These are phyloP conservation scores for Ramaria sp. DNA, from an alignment of 768 basidiomycete genomes.

Conservation along the genomic window DNA sequence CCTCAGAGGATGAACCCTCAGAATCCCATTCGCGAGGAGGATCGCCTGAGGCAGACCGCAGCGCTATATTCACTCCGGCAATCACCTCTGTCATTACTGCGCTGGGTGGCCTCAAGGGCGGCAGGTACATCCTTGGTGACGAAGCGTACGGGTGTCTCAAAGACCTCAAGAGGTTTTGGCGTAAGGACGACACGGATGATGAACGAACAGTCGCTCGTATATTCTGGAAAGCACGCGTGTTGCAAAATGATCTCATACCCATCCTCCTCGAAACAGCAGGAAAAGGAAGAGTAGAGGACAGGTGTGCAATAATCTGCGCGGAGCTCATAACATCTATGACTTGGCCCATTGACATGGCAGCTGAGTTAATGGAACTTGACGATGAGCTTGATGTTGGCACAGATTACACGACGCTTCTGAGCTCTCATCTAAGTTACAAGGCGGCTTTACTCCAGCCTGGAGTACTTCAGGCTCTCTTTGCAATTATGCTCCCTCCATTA, in stretches of 20 bases:
- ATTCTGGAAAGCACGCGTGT: constrained; percentile 78
- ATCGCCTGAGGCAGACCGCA: constrained; percentile 4
- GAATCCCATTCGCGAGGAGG: neutral
- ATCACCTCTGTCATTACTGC: constrained; percentile 71
- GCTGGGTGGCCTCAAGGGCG: constrained; percentile 62
- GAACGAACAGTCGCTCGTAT: constrained; percentile 92
- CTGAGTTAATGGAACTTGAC: constrained; percentile 87
- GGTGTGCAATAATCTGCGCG: constrained; percentile 68
- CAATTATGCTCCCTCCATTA: constrained; percentile 67
- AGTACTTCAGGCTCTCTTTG: constrained; percentile 61
- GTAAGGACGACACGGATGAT: constrained; percentile 94
- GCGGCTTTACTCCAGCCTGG: constrained; percentile 58
- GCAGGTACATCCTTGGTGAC: constrained; percentile 67
- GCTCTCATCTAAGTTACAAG: constrained; percentile 86
- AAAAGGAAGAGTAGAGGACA: constrained; percentile 67
- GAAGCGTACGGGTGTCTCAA: constrained; percentile 76
- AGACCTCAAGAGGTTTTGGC: constrained; percentile 92
- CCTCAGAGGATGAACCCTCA: neutral
- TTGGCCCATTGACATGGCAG: constrained; percentile 95
- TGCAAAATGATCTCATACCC: constrained; percentile 80
- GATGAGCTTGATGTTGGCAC: constrained; percentile 70
- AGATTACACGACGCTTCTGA: constrained; percentile 78
- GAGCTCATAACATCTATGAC: constrained; percentile 96
- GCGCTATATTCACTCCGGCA: constrained; percentile 46
- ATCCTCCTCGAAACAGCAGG: constrained; percentile 77